Evolutionary conservation across 23 red algal genomes (phyloP), one percentile per base, ranked within the genome.

Genomic region (Gracilaria domingensis): DNA sequence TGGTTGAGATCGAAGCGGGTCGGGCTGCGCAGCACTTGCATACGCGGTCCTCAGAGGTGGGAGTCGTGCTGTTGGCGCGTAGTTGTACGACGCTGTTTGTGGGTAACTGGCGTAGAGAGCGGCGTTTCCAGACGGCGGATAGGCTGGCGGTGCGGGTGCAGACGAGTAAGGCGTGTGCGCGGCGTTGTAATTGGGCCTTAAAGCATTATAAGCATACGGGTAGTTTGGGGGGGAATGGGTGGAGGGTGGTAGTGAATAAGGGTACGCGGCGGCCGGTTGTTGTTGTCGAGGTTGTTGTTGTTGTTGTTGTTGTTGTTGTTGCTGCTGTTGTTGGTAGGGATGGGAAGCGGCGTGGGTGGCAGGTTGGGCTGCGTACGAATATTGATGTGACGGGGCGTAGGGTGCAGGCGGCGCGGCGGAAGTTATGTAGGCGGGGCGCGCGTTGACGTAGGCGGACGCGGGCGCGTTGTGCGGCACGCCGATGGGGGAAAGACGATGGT

Each of bases 401-500:
- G 60, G 82, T 5, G 34, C 24, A 61, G 33, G 9, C 34, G 61
- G 2, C 65, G n/a, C 45, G 64, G 82, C 17, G 34, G 42, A 66
- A 66, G 34, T 67, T 17, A 35, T 24, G 64, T 49, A 48, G 65
- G 23, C 47, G 61, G 45, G 18, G 28, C n/a, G 80, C 55, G 13
- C 23, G 39, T 64, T 20, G 80, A 61, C 55, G 80, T 59, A 55
- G 39, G 38, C 45, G 39, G 29, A 20, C 0, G 53, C 17, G 55
- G 80, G 50, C 13, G 1, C 11, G n/a, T 18, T 37, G 36, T 32
- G 33, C 26, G 80, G 55, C 28, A 29, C 14, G 23, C 56, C 24
- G 20, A 42, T 66, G 12, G 80, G 80, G 17, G 53, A 83, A 26
- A 69, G 65, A 86, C n/a, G 82, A 30, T 23, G 12, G 35, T 69